Conservation (phyloP, 371 early-diverging fungal genomes). For the Rhizopus microsporus region DNA sequence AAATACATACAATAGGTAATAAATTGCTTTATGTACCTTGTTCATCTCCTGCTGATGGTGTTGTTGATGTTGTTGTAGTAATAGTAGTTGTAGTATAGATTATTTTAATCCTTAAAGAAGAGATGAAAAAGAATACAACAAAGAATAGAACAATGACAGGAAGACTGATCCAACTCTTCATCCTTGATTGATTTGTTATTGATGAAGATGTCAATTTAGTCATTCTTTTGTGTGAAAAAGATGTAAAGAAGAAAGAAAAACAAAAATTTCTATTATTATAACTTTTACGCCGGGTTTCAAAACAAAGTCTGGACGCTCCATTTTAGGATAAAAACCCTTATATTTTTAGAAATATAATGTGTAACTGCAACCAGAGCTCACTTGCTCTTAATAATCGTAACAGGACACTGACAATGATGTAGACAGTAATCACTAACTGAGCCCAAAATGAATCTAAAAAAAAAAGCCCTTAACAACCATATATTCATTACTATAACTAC, state of each 20-base stretch:
- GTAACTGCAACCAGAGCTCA: not conserved
- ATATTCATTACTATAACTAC: not conserved
- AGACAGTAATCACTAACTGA: constrained; percentile 40
- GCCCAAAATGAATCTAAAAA: constrained; percentile 29
- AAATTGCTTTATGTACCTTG: not conserved
- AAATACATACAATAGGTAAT: not conserved
- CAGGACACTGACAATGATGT: constrained; percentile 35
- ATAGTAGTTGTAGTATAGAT: constrained; percentile 18
- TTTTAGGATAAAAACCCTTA: not conserved
- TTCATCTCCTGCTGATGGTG: not conserved
- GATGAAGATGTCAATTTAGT: not conserved
- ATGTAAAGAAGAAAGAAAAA: constrained; percentile 3
- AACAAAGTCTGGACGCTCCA: not conserved
- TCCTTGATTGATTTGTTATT: constrained; percentile 8
- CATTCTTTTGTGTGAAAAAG: constrained; percentile 6
- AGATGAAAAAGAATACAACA: constrained; percentile 24
- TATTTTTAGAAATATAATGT: not conserved
- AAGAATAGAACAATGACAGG: constrained; percentile 15
- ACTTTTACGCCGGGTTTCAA: no score
- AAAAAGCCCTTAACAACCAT: not conserved
- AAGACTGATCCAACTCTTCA: constrained; percentile 7
- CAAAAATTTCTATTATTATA: not conserved
- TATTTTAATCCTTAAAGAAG: constrained; percentile 22
- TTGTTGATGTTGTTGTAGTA: constrained; percentile 1
- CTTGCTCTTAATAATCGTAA: constrained; percentile 25